phyloP scores from a whole-genome alignment of 1,284 basidiomycete genomes.

The Ustilago crameri region DNA sequence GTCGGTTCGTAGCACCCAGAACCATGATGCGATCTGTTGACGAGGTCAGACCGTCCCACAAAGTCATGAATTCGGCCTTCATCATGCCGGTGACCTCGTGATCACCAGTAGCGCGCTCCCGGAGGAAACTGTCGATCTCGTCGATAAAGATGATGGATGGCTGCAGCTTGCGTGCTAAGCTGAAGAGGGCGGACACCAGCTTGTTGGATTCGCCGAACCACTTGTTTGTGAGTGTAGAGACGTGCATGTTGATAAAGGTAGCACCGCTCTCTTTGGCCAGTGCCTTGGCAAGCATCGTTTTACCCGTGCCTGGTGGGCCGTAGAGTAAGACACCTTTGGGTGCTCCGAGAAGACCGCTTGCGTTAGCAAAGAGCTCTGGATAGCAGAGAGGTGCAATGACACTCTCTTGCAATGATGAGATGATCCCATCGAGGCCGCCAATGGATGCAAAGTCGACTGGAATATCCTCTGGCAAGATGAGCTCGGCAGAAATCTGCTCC shows the following conservation, averaged over 20 bases:
- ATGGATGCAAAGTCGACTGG: slow-evolving; percentile 74
- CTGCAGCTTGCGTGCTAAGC: slow-evolving; percentile 79
- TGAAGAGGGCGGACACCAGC: slow-evolving; percentile 83
- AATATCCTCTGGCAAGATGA: slow-evolving; percentile 71
- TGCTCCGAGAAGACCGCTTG: slow-evolving; percentile 72
- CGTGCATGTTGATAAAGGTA: slow-evolving; percentile 77
- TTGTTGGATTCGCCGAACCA: slow-evolving; percentile 99
- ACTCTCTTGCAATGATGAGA: slow-evolving; percentile 89
- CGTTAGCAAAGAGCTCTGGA: slow-evolving; percentile 82
- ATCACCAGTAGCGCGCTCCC: slow-evolving; percentile 85
- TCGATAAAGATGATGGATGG: slow-evolving; percentile 84
- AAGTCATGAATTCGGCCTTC: slow-evolving; percentile 99
- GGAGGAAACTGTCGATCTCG: slow-evolving; percentile 87
- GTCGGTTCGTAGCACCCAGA: slow-evolving; percentile 94
- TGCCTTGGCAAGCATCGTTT: slow-evolving; percentile 70
- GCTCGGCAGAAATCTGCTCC: slow-evolving; percentile 72
- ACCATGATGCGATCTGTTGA: slow-evolving; percentile 84
- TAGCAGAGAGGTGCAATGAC: slow-evolving; percentile 95
- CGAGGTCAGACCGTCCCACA: slow-evolving; percentile 97
- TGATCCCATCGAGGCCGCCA: slow-evolving; percentile 94
- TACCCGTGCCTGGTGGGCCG: slow-evolving; percentile 69
- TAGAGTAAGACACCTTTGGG: slow-evolving; percentile 72
- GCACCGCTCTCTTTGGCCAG: slow-evolving; percentile 86
- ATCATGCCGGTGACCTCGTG: slow-evolving; percentile 99
- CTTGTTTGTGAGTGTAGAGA: slow-evolving; percentile 72